Percentiles rank a stretch among this genome's conserved stretches.
phyloP scores from a whole-genome alignment of 2,329 filamentous ascomycete species.

The Eutypa lata region DNA sequence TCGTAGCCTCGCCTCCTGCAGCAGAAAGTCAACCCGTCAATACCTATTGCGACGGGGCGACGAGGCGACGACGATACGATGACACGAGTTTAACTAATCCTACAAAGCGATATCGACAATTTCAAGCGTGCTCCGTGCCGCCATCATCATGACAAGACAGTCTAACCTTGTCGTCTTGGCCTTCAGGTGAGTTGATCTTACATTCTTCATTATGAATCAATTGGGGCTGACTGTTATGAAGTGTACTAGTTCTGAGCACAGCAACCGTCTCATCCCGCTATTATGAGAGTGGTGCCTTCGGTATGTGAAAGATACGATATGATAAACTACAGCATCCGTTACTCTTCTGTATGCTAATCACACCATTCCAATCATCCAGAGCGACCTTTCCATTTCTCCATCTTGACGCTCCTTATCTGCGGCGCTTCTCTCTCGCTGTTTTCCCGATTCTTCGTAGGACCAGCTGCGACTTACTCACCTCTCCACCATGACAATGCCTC shows the following conservation, averaged over 20 bases:
- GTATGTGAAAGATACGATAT: neutral
- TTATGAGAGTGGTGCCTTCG: neutral
- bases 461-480: constrained; percentile 8
- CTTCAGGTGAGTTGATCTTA: too few relatives aligned
- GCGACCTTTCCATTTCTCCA: constrained; percentile 33
- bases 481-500: constrained; percentile 6
- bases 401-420: constrained; percentile 23
- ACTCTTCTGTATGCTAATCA: neutral
- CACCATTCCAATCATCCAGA: constrained; percentile 16
- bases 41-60: too few relatives aligned
- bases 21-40: too few relatives aligned
- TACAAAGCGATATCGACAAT: too few relatives aligned
- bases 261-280: neutral
- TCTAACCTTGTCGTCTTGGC: too few relatives aligned
- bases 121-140: too few relatives aligned
- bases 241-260: neutral
- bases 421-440: constrained; percentile 17
- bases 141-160: too few relatives aligned
- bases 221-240: too few relatives aligned
- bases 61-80: too few relatives aligned
- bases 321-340: neutral
- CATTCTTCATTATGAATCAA: too few relatives aligned
- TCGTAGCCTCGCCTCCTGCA: too few relatives aligned
- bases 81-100: too few relatives aligned
- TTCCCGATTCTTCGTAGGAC: constrained; percentile 10